These are phyloP conservation scores for Trichosporon coremiiforme DNA, from an alignment of 1,284 basidiomycete genomes.

Conservation along the genomic window DNA sequence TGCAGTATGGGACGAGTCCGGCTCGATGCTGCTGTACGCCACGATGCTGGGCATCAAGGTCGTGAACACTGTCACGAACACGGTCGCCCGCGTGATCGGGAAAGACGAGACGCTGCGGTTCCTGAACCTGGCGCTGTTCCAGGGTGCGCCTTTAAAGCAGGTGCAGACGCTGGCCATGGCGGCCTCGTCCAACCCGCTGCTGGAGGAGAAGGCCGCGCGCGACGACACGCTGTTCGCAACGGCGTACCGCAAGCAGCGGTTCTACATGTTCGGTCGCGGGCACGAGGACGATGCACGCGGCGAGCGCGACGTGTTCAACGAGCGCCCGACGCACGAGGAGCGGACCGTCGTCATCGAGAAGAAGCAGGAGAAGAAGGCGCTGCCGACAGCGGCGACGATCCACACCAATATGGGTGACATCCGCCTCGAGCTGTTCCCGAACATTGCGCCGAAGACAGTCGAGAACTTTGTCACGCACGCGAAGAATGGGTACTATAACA, in stretches of 20 bases:
- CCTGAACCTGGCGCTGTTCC: conserved; percentile 85
- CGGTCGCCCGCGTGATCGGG: conserved; percentile 83
- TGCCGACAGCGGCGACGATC: conserved; percentile 67
- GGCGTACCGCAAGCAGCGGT: conserved; percentile 88
- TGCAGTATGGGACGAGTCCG: conserved; percentile 95
- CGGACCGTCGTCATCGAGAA: conserved; percentile 76
- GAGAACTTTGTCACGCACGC: conserved; percentile 97
- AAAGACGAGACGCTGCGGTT: conserved; percentile 94
- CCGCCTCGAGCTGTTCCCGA: conserved; percentile 83
- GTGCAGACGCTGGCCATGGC: conserved; percentile 87
- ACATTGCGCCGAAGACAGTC: conserved; percentile 88
- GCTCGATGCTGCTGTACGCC: conserved; percentile 89
- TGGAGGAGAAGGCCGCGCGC: conserved; percentile 75
- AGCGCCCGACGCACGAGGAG: conserved; percentile 94
- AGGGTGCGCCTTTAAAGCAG: conserved; percentile 88
- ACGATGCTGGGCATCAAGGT: conserved; percentile 96
- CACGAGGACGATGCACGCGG: conserved; percentile 87
- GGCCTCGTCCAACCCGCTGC: conserved; percentile 90
- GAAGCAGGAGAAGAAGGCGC: conserved; percentile 68
- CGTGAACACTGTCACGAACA: conserved; percentile 90
- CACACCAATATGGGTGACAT: conserved; percentile 97
- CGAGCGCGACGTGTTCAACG: conserved; percentile 98
- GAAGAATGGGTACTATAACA: conserved; percentile 88
- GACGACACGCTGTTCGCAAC: conserved; percentile 94
- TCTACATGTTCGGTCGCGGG: conserved; percentile 93